These are phyloP conservation scores for Arthrocladium fulminans DNA, from an alignment of 2,329 filamentous ascomycete species.

Conservation along the genomic window DNA sequence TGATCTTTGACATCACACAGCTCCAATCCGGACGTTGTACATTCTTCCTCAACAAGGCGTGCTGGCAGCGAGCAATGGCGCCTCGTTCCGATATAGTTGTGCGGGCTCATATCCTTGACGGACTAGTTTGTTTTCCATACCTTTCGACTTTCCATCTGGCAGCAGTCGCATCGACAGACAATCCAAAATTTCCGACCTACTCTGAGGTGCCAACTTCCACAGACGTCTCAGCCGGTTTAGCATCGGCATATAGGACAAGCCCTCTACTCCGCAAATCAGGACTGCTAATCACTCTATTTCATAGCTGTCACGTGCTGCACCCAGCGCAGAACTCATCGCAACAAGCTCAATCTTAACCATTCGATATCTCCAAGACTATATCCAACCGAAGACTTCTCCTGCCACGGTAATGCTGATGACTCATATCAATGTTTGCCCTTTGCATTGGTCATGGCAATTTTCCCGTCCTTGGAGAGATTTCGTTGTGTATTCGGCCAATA, in stretches of 20 bases:
- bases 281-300: not conserved
- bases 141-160: slow-evolving; percentile 39
- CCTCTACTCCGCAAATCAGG: not conserved
- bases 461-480: no score
- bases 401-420: slow-evolving; percentile 69
- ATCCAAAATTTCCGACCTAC: slow-evolving; percentile 36
- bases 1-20: not conserved
- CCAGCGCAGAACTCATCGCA: slow-evolving; percentile 74
- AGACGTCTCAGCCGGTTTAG: slow-evolving; percentile 23
- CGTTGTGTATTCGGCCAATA: no score
- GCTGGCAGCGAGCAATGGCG: slow-evolving; percentile 31
- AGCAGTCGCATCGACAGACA: slow-evolving; percentile 36
- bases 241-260: slow-evolving; percentile 13
- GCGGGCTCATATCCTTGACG: slow-evolving; percentile 32
- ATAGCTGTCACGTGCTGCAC: slow-evolving; percentile 62
- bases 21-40: not conserved
- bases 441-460: slow-evolving; percentile 26
- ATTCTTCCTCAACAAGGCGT: not conserved
- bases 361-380: slow-evolving; percentile 83
- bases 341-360: slow-evolving; percentile 80
- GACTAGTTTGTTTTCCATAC: slow-evolving; percentile 43
- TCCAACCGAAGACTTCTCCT: slow-evolving; percentile 67
- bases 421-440: slow-evolving; percentile 62
- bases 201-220: slow-evolving; percentile 19
- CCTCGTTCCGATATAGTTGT: slow-evolving; percentile 31